These are phyloP conservation scores for Protomyces macrosporus DNA, from an alignment of 1,139 yeast species.

Conservation along the genomic window DNA sequence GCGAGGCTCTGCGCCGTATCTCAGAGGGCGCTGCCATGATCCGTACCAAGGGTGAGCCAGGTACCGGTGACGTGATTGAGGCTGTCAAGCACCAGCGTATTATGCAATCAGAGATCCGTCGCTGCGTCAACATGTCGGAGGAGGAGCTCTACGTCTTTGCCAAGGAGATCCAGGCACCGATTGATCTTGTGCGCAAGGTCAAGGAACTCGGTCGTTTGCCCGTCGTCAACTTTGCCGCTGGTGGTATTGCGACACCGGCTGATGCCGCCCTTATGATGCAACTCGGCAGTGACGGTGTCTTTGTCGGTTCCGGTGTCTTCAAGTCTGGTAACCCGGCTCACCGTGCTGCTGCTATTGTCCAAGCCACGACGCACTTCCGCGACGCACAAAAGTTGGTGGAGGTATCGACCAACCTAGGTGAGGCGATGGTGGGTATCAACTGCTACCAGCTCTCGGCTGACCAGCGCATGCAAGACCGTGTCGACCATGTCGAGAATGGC, in stretches of 20 bases:
- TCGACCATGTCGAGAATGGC: conserved; percentile 20
- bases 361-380: conserved; percentile 70
- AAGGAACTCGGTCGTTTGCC: conserved; percentile 61
- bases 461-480: conserved; percentile 51
- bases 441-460: conserved; percentile 48
- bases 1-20: conserved; percentile 78
- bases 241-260: conserved; percentile 85
- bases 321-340: conserved; percentile 68
- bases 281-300: conserved; percentile 86
- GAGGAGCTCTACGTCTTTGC: conserved; percentile 53
- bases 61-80: conserved; percentile 81
- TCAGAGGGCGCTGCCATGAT: conserved; percentile 86
- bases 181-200: conserved; percentile 49
- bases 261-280: conserved; percentile 89
- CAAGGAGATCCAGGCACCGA: conserved; percentile 56
- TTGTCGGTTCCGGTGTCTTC: conserved; percentile 87
- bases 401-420: conserved; percentile 69
- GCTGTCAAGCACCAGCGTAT: conserved; percentile 73
- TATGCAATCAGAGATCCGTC: conserved; percentile 54
- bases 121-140: conserved; percentile 44
- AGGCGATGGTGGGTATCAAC: conserved; percentile 66
- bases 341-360: conserved; percentile 74
- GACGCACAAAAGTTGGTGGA: conserved; percentile 63
- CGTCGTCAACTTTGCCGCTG: conserved; percentile 85
- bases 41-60: conserved; percentile 85